phyloP scores from a whole-genome alignment of 2,329 filamentous ascomycete species.

The Albifimbria verrucaria region DNA sequence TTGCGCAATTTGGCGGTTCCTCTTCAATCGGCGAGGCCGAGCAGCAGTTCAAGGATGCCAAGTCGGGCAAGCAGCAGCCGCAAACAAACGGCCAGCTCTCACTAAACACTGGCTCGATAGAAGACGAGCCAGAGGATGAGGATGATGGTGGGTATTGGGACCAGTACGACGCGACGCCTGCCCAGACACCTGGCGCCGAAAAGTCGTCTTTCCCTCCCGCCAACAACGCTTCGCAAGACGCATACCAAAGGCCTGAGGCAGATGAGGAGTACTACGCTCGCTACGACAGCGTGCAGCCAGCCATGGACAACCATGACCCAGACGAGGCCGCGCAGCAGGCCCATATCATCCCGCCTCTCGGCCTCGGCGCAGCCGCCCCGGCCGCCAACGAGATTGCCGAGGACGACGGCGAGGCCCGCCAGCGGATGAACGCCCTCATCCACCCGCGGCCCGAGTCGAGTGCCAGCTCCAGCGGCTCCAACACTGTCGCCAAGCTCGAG shows the following conservation, averaged over 20 bases:
- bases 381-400: constrained; percentile 26
- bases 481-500: constrained; percentile 60
- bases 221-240: constrained; percentile 18
- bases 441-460: constrained; percentile 60
- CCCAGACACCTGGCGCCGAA: constrained; percentile 59
- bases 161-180: constrained; percentile 69
- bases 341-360: constrained; percentile 27
- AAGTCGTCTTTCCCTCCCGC: constrained; percentile 57
- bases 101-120: constrained; percentile 1
- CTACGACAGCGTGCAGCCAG: constrained; percentile 75
- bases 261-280: constrained; percentile 75
- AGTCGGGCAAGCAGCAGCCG: constrained; percentile 16
- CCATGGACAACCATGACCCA: constrained; percentile 78
- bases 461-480: constrained; percentile 52
- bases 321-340: constrained; percentile 54
- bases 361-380: constrained; percentile 12
- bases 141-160: constrained; percentile 81
- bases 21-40: constrained; percentile 59
- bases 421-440: constrained; percentile 30
- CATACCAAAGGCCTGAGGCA: constrained; percentile 31
- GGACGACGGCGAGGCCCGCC: constrained; percentile 24
- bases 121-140: constrained; percentile 51
- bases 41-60: constrained; percentile 41
- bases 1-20: constrained; percentile 48
- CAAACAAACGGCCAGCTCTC: constrained; percentile 6